Base-by-base conservation (phyloP, 2,329 filamentous ascomycete genomes). In the Colletotrichum australisinense region DNA sequence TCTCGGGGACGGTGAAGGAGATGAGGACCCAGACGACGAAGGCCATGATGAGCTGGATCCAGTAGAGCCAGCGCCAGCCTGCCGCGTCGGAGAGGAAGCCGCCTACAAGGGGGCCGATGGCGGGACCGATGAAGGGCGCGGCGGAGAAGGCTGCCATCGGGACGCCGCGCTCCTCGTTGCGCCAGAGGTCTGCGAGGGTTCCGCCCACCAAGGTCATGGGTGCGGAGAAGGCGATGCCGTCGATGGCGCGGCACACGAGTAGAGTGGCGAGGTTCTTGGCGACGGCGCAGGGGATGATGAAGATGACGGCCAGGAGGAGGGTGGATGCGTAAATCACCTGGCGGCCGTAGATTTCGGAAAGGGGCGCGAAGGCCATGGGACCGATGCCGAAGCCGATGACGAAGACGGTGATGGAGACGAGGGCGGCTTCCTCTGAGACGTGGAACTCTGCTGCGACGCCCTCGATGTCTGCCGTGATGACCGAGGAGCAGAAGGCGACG, bases 1-100 rank as follows among this genome's bases (percentile, higher is more conserved):
- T 98, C 82, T 97, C 95, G 1, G 94, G 94, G 0, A 97, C 92
- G n/a, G 94, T 97, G 83, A 97, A 95, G 35, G 92, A 93, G 81
- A 97, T 95, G 73, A 96, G 80, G 22, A 93, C 73, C 90, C 93
- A 97, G 77, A 93, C 89, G 62, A 92, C 80, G 16, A 87, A 91
- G 30, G 93, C 86, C 14, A 97, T 80, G 78, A 97, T 97, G 12
- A 97, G 86, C 79, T 96, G 94, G 77, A 97, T 90, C 93, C 93
- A 96, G 85, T 97, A 97, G 0, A 97, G 86, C 93, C 94, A 97
- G 76, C 94, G 86, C 94, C 94, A 97, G 49, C 92, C 92, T 0
- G 86, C 83, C 0, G 88, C 89, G 76, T 95, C 93, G 8, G 89
- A 88, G 1, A 97, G 86, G 80, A 91, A 97, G 12, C 94, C 95